Base-by-base conservation (phyloP, 2,329 filamentous ascomycete species). In the Fusarium sp. region DNA sequence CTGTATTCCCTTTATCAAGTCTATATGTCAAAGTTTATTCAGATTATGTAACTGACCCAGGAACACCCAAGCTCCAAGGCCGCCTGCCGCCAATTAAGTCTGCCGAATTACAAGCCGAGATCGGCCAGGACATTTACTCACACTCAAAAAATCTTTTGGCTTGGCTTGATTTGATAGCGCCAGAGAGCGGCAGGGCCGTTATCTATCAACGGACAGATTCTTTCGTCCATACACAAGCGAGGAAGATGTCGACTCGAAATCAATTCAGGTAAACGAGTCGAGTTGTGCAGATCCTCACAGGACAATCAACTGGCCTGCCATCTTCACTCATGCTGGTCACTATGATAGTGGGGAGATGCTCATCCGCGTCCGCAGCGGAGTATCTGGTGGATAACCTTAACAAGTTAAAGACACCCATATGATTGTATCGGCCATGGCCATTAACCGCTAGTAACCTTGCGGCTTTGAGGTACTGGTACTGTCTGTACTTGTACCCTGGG, bases 51-150 rank as follows among this genome's bases (percentile, higher is more conserved):
- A 75, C 75, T 58, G 50, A 50, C 35, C 64, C 44, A 60, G 63
- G 38, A 52, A 59, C 57, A 39, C 62, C 39, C n/a, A 59, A 54
- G 44, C 49, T 55, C 63, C 41, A 46, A 59, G 71, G 36, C 38
- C 63, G 45, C 36, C 45, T 50, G 61, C 71, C 45, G 50, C 75
- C 75, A 77, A 77, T 77, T 47, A 65, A 69, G 56, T 50, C 56
- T 56, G 65, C 57, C 38, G 68, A 74, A 74, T 75, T 76, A 68
- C 50, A 46, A 74, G 74, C 75, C 75, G 75, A 77, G 75, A 67
- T 77, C 75, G 75, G 75, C 72, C 70, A 42, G 59, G 50, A 44
- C 50, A 64, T 56, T 67, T 62, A 59, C 68, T 68, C 58, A 53
- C 54, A 56, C 47, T 58, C 56, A 44, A 25, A 25, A 46, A 46